Percentiles rank a stretch among this genome's conserved stretches.
phyloP scores from a whole-genome alignment of 345 rosid species.

The Erucastrum elatum region DNA sequence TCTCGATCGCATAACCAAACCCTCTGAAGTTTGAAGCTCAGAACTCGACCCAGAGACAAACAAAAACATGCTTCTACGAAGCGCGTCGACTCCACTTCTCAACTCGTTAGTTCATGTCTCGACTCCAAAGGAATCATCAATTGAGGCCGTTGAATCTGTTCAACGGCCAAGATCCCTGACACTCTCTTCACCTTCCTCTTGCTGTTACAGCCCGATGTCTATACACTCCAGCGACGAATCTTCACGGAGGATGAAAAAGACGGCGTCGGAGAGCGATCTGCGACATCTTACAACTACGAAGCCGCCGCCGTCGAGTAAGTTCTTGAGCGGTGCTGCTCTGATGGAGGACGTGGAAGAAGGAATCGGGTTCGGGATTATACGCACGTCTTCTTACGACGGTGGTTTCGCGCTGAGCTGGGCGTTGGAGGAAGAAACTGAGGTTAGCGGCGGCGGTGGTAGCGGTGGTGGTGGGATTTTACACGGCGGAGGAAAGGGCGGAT shows the following conservation, averaged over 20 bases:
- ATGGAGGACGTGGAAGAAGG: conserved; percentile 48
- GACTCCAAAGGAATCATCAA: conserved; percentile 45
- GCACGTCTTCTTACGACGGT: conserved; percentile 27
- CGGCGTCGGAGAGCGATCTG: conserved; percentile 64
- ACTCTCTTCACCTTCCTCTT: conserved; percentile 44
- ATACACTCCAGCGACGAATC: conserved; percentile 35
- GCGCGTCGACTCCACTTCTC: conserved; percentile 73
- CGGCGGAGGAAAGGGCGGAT: conserved; percentile 52
- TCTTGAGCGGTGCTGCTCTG: conserved; percentile 32
- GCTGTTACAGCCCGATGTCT: conserved; percentile 41
- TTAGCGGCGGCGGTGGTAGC: conserved; percentile 32
- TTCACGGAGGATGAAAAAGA: conserved; percentile 45
- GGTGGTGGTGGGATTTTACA: conserved; percentile 51
- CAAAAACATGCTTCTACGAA: conserved; percentile 61
- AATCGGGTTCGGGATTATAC: conserved; percentile 27
- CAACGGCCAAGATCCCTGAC: conserved; percentile 40
- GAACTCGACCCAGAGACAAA: not conserved
- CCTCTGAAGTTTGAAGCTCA: not conserved
- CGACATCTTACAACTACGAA: conserved; percentile 42
- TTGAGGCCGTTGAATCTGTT: conserved; percentile 43
- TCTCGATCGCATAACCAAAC: not conserved
- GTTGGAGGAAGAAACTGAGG: conserved; percentile 40
- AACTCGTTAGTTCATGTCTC: conserved; percentile 56
- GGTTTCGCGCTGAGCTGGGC: conserved; percentile 27
- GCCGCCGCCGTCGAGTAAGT: conserved; percentile 21